Base-by-base conservation (phyloP, 2,329 filamentous ascomycete species). In the Myriosclerotinia curreyana region DNA sequence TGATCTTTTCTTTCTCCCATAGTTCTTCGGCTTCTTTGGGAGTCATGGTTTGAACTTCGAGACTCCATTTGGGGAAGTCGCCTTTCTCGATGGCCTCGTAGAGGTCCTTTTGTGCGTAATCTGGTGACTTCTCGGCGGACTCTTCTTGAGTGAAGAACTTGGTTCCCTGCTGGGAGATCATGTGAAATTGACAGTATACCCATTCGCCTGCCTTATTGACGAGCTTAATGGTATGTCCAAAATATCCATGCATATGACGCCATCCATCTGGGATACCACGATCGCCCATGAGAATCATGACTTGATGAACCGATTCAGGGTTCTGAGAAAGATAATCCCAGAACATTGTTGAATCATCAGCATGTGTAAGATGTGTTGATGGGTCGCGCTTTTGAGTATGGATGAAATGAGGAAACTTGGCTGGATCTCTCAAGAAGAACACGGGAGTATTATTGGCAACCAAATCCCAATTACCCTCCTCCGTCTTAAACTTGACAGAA, bases 341-440 rank as follows among this genome's bases (percentile, higher is more conserved):
- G 22, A 65, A 65, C 42, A 46, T 44, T 5, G 85, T 87, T 15
- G 80, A 80, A 66, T 85, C 82, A 58, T 84, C 81, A 4, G 84
- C 83, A 70, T 84, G 80, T 11, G 83, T 86, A 7, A 90, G 76
- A 72, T 91, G 86, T 4, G 86, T 90, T 38, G 84, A 78, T 0
- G 88, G 88, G 71, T 91, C 79, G n/a, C 88, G 81, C 80, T 91
- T 91, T 74, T 91, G 88, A 0, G 87, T 89, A 73, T 90, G 88
- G 61, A 90, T 90, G 71, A 90, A 87, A 71, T 87, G 79, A 31
- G 88, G 88, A 73, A 90, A 91, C 75, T 91, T 91, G 68, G 86
- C 82, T 0, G 88, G 86, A 67, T 91, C 88, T 61, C 88, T 80
- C n/a, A 91, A 72, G 76, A 92, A 91, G 80, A 91, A 92, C 3